Conservation (phyloP, 2,329 filamentous ascomycete species). For the Hymenoscyphus fraxineus region DNA sequence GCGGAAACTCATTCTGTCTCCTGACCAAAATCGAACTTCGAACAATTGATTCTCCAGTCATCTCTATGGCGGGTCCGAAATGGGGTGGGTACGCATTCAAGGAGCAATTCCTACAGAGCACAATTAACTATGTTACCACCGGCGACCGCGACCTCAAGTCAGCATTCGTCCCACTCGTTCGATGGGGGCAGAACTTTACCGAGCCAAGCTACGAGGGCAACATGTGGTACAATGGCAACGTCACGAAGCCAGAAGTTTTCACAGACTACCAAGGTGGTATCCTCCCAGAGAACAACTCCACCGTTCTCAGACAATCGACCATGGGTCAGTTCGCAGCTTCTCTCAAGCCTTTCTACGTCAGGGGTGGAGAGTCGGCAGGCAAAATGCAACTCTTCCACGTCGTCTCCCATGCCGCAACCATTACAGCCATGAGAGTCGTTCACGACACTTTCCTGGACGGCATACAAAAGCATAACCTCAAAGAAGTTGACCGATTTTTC, state of each 20-base stretch:
- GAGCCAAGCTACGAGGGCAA: slow-evolving; percentile 13
- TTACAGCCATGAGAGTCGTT: slow-evolving; percentile 20
- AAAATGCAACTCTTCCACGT: slow-evolving; percentile 19
- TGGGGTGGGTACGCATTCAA: slow-evolving; percentile 10
- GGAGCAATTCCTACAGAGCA: slow-evolving; percentile 12
- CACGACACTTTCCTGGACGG: slow-evolving; percentile 22
- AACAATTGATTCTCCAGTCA: slow-evolving; percentile 18
- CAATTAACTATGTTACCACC: slow-evolving; percentile 17
- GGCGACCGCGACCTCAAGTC: slow-evolving; percentile 17
- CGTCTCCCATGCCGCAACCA: slow-evolving; percentile 10
- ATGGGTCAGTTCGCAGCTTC: slow-evolving; percentile 15
- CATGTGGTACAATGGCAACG: slow-evolving; percentile 20
- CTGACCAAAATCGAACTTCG: slow-evolving; percentile 42
- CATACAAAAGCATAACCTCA: slow-evolving; percentile 5
- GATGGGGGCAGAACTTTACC: slow-evolving; percentile 8
- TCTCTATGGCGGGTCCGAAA: slow-evolving; percentile 10
- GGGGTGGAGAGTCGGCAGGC: slow-evolving; percentile 13
- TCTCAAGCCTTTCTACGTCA: slow-evolving; percentile 14
- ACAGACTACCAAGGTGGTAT: slow-evolving; percentile 20
- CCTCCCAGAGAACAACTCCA: slow-evolving; percentile 14
- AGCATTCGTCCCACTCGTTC: slow-evolving; percentile 17
- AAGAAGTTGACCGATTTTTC: slow-evolving; percentile 14
- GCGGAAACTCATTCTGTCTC: slow-evolving; percentile 46
- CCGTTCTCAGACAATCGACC: slow-evolving; percentile 10
- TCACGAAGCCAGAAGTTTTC: slow-evolving; percentile 13